Percentiles rank a stretch among this genome's conserved stretches.
These are phyloP conservation scores for Trifolium subterraneum DNA, from an alignment of 306 rosid species.

Conservation along the genomic window DNA sequence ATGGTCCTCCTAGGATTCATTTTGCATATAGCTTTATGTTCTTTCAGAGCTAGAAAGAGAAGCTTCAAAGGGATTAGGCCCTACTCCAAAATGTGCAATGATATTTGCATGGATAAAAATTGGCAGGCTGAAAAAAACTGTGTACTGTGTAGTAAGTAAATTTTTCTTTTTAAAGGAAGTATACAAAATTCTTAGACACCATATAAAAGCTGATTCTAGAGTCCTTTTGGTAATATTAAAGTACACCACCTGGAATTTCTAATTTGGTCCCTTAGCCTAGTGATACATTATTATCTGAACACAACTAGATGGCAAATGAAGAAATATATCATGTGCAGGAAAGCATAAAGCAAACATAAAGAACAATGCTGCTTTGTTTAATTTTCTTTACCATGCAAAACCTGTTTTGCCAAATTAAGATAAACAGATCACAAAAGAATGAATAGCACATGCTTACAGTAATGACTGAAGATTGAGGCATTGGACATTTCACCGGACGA, in stretches of 20 bases:
- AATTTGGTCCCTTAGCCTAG: conserved; percentile 18
- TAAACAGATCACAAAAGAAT: neutral
- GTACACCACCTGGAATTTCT: conserved; percentile 21
- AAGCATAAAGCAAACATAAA: conserved; percentile 14
- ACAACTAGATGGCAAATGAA: conserved; percentile 30
- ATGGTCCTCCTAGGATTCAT: conserved; percentile 3
- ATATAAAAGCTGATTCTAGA: conserved; percentile 14
- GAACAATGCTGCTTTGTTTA: conserved; percentile 14
- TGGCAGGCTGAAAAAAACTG: neutral
- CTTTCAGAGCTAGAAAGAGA: conserved; percentile 26
- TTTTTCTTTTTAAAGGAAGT: no score
- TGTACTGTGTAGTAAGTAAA: neutral
- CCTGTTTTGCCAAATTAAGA: conserved; percentile 1
- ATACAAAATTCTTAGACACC: conserved; percentile 9
- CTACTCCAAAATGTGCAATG: conserved; percentile 1
- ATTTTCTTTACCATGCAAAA: conserved; percentile 38
- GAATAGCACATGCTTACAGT: conserved; percentile 55
- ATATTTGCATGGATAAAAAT: neutral
- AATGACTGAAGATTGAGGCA: conserved; percentile 81
- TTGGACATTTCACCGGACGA: conserved; percentile 91
- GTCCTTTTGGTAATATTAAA: conserved; percentile 20
- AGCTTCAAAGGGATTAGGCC: conserved; percentile 12
- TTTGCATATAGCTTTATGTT: neutral
- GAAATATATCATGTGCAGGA: neutral
- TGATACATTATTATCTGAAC: conserved; percentile 17